Evolutionary conservation across 768 basidiomycete species (phyloP).

Genomic region (Naganishia kalamii): DNA sequence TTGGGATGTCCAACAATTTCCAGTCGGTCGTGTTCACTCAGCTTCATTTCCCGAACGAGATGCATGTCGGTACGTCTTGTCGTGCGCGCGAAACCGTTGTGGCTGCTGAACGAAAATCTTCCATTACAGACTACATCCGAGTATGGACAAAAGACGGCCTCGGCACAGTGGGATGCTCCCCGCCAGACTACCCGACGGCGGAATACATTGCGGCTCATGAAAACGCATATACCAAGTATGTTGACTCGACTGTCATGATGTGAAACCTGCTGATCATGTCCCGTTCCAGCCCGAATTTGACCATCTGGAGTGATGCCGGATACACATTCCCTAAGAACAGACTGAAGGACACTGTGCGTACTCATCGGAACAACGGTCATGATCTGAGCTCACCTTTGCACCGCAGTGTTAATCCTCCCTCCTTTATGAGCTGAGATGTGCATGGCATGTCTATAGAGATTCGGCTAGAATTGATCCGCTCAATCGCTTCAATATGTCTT

Average conservation of each 20-base stretch:
- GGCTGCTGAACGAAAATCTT: not conserved
- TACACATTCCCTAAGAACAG: slow-evolving; percentile 58
- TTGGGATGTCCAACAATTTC: slow-evolving; percentile 61
- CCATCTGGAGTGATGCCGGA: slow-evolving; percentile 54
- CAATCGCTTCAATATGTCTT: not conserved
- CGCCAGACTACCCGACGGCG: slow-evolving; percentile 66
- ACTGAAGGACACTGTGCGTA: slow-evolving; percentile 24
- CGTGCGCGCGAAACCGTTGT: too few species aligned
- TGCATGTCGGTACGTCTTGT: slow-evolving; percentile 57
- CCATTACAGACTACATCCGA: slow-evolving; percentile 58
- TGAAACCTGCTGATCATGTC: not conserved
- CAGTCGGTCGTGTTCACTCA: slow-evolving; percentile 36
- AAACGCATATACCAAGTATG: slow-evolving; percentile 60
- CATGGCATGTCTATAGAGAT: not conserved
- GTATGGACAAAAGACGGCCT: slow-evolving; percentile 62
- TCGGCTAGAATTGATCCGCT: not conserved
- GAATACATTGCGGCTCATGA: slow-evolving; percentile 58
- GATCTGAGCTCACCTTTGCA: not conserved
- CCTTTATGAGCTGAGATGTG: not conserved
- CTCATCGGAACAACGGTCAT: not conserved
- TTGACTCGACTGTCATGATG: not conserved
- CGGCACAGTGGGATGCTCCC: slow-evolving; percentile 68
- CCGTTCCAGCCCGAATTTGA: slow-evolving; percentile 18
- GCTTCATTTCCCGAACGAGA: slow-evolving; percentile 65
- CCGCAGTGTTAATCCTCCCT: not conserved